These are phyloP conservation scores for Hibiscus syriacus DNA, from an alignment of 345 rosid genomes.

Conservation along the genomic window DNA sequence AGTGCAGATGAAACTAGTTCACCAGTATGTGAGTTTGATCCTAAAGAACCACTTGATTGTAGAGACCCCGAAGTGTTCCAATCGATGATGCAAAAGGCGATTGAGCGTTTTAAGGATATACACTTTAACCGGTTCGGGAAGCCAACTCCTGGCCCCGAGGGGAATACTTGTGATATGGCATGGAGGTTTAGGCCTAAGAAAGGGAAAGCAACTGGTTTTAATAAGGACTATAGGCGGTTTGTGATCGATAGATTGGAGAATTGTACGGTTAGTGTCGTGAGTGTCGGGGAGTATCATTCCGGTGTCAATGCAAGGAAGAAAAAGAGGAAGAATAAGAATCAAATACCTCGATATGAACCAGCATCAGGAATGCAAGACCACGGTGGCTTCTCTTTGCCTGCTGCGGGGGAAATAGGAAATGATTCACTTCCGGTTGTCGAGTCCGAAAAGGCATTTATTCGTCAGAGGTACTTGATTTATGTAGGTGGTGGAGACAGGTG, in stretches of 20 bases:
- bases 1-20: conserved; percentile 8
- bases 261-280: conserved; percentile 49
- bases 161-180: conserved; percentile 73
- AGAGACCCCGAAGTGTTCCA: conserved; percentile 81
- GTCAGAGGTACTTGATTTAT: conserved; percentile 66
- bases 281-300: conserved; percentile 79
- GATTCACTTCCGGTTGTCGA: conserved; percentile 67
- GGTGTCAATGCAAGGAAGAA: conserved; percentile 88
- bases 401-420: conserved; percentile 70
- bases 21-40: conserved; percentile 33
- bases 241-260: conserved; percentile 49
- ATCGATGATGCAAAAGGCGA: conserved; percentile 73
- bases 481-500: conserved; percentile 83
- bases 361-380: conserved; percentile 22
- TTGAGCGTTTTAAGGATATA: conserved; percentile 75
- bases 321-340: conserved; percentile 50
- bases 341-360: conserved; percentile 64
- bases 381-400: conserved; percentile 33
- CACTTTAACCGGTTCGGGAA: conserved; percentile 90
- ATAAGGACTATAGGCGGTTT: conserved; percentile 87
- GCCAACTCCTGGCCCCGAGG: conserved; percentile 46
- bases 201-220: conserved; percentile 75
- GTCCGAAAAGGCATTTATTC: conserved; percentile 60
- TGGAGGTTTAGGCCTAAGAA: conserved; percentile 96
- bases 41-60: conserved; percentile 53